A percentile compares a stretch with the other conserved stretches of the same genome.
These are phyloP conservation scores for Hibiscus tridactylites DNA, from an alignment of 345 rosid genomes.

Conservation along the genomic window DNA sequence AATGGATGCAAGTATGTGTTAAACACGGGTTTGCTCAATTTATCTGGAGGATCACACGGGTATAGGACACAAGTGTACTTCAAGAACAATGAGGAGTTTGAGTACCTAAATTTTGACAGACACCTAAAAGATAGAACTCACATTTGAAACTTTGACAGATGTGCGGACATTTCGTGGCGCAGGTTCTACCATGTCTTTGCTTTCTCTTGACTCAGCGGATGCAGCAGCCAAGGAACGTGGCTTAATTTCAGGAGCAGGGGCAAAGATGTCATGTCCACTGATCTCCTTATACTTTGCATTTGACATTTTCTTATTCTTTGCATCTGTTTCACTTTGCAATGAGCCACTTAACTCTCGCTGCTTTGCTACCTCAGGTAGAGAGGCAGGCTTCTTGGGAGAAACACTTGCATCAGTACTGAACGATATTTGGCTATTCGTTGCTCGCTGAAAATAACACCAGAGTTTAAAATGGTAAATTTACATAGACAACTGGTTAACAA, in stretches of 20 bases:
- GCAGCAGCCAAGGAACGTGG: slow-evolving; percentile 56
- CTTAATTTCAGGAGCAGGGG: slow-evolving; percentile 63
- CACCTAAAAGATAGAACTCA: slow-evolving; percentile 21
- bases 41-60: no score
- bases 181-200: slow-evolving; percentile 59
- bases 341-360: slow-evolving; percentile 82
- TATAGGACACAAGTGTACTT: no score
- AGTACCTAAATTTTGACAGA: not conserved
- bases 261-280: slow-evolving; percentile 76
- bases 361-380: slow-evolving; percentile 74
- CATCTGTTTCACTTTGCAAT: slow-evolving; percentile 48
- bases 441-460: slow-evolving; percentile 37
- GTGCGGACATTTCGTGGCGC: slow-evolving; percentile 60
- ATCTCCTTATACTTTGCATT: slow-evolving; percentile 78
- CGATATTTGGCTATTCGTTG: slow-evolving; percentile 72
- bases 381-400: slow-evolving; percentile 65
- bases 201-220: slow-evolving; percentile 42
- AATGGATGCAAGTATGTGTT: no score
- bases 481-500: not conserved
- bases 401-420: slow-evolving; percentile 60
- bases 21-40: no score
- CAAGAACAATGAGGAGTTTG: no score
- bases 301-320: slow-evolving; percentile 58
- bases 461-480: slow-evolving; percentile 4
- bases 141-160: slow-evolving; percentile 68